A percentile compares a stretch with the other conserved stretches of the same genome.
Conservation (phyloP, 176 grass and related monocot genomes). For the Ampelocalamus luodianensis region DNA sequence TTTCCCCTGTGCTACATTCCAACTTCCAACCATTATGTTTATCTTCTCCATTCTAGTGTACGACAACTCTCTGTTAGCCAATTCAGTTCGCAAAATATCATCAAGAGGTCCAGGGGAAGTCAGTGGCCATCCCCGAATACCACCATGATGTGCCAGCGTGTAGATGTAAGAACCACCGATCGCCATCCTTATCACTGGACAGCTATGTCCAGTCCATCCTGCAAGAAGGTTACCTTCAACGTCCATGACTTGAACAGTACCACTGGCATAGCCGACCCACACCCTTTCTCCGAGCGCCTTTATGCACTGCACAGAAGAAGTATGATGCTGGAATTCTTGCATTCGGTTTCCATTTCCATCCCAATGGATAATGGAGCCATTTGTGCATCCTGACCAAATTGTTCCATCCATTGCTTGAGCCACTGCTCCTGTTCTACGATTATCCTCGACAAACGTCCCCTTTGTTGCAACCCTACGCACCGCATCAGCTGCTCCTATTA, state of each 20-base stretch:
- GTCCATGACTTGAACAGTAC: conserved; percentile 77
- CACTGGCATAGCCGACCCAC: conserved; percentile 91
- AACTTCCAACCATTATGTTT: conserved; percentile 91
- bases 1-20: conserved; percentile 98
- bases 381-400: conserved; percentile 95
- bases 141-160: conserved; percentile 89
- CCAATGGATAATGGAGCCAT: conserved; percentile 84
- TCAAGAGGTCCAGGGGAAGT: conserved; percentile 91
- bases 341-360: conserved; percentile 76
- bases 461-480: conserved; percentile 90
- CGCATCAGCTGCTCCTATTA: conserved; percentile 88
- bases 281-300: conserved; percentile 80
- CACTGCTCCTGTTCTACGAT: conserved; percentile 77
- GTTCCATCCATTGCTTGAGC: conserved; percentile 67
- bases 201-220: conserved; percentile 89
- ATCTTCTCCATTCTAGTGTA: conserved; percentile 93
- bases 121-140: conserved; percentile 86
- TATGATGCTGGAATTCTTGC: conserved; percentile 79
- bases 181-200: conserved; percentile 91
- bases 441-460: conserved; percentile 87
- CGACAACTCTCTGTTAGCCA: conserved; percentile 71
- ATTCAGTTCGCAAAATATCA: conserved; percentile 73
- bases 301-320: conserved; percentile 87
- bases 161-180: conserved; percentile 78
- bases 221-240: conserved; percentile 78